Evolutionary conservation across 306 rosid species (phyloP).

Genomic region (Trichosanthes cucumerina): DNA sequence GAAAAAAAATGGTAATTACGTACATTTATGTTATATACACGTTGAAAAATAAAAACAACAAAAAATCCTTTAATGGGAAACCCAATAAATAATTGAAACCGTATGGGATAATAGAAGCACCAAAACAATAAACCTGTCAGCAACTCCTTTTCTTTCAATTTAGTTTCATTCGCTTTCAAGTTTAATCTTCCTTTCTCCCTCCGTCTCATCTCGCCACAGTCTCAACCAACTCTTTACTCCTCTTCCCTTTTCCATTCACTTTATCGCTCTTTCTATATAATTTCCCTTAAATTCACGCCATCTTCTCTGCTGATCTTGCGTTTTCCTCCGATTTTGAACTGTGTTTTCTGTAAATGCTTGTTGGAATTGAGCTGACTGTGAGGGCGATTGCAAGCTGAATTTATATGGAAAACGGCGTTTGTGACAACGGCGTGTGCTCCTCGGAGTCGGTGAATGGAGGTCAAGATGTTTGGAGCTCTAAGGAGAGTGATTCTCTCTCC

Average conservation of each 20-base stretch:
- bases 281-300: constrained; percentile 12
- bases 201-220: constrained; percentile 2
- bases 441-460: constrained; percentile 53
- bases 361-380: neutral
- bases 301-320: constrained; percentile 7
- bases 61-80: neutral
- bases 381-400: neutral
- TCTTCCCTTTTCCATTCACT: neutral
- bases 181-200: neutral
- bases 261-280: constrained; percentile 10
- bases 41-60: too few relatives aligned
- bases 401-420: constrained; percentile 41
- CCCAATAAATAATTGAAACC: neutral
- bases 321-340: neutral
- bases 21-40: too few relatives aligned
- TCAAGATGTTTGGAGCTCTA: constrained; percentile 68
- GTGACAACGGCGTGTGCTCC: constrained; percentile 42
- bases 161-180: constrained; percentile 2
- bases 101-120: neutral
- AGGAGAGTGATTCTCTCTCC: constrained; percentile 53
- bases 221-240: constrained; percentile 2
- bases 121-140: neutral
- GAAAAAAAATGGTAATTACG: too few relatives aligned
- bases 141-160: neutral
- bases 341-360: neutral